A percentile compares a stretch with the other conserved stretches of the same genome.
Evolutionary conservation across 768 basidiomycete species (phyloP).

Genomic region (Suillus bovinus): DNA sequence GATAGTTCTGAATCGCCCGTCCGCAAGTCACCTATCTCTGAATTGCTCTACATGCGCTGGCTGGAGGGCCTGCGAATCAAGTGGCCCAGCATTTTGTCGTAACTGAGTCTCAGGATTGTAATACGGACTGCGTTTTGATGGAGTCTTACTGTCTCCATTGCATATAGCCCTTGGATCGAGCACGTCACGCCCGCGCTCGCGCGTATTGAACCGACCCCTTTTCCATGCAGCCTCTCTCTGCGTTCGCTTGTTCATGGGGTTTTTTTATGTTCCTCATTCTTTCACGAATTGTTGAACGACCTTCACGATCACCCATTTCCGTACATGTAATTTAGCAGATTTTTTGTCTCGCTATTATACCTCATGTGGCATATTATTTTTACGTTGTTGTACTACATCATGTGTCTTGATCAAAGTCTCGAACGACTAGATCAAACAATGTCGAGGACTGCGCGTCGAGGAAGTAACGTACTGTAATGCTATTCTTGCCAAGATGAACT

Average conservation of each 20-base stretch:
- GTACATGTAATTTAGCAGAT: neutral
- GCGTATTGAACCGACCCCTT: neutral
- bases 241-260: slow-evolving; percentile 6
- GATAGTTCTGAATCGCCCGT: slow-evolving; percentile 43
- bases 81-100: slow-evolving; percentile 73
- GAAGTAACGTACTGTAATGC: neutral
- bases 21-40: slow-evolving; percentile 87
- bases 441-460: neutral
- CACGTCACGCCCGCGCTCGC: neutral
- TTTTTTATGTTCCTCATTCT: slow-evolving; percentile 12
- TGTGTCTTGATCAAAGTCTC: neutral
- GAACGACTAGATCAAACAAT: neutral
- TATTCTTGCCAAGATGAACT: neutral
- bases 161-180: neutral
- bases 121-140: neutral
- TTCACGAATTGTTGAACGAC: slow-evolving; percentile 15
- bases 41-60: slow-evolving; percentile 97
- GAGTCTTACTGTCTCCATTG: neutral
- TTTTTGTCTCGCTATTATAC: slow-evolving; percentile 1
- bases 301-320: slow-evolving; percentile 1
- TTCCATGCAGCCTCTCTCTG: slow-evolving; percentile 3
- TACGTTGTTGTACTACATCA: neutral
- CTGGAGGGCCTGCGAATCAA: slow-evolving; percentile 88
- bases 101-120: slow-evolving; percentile 11
- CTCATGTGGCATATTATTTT: neutral